phyloP scores from a whole-genome alignment of 345 rosid species.

The Atalantia buxifolia region DNA sequence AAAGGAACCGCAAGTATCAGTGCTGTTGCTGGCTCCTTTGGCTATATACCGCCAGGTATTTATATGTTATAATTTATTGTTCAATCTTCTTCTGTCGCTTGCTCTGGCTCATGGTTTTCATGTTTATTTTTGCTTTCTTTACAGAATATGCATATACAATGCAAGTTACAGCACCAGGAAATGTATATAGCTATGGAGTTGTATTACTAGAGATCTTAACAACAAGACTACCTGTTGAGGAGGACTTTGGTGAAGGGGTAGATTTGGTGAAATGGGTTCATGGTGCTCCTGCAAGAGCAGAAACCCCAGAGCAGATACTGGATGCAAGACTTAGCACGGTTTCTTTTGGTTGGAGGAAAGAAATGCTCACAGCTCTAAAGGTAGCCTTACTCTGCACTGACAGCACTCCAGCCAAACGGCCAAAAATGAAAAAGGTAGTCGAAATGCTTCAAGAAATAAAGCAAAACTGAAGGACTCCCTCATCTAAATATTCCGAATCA shows the following conservation, averaged over 20 bases:
- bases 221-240: conserved; percentile 76
- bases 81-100: background rate
- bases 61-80: background rate
- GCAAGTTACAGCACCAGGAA: conserved; percentile 95
- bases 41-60: conserved; percentile 95
- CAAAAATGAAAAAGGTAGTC: conserved; percentile 87
- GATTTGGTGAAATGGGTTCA: conserved; percentile 98
- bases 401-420: conserved; percentile 68
- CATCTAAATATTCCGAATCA: background rate
- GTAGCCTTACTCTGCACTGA: conserved; percentile 84
- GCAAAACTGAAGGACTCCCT: conserved; percentile 34
- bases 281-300: conserved; percentile 75
- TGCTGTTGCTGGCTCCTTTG: conserved; percentile 92
- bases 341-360: conserved; percentile 88
- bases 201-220: conserved; percentile 91
- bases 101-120: background rate
- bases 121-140: conserved; percentile 2
- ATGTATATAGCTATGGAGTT: conserved; percentile 93
- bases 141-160: conserved; percentile 91
- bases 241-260: conserved; percentile 84
- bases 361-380: conserved; percentile 95
- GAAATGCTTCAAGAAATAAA: conserved; percentile 86
- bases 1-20: conserved; percentile 88
- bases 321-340: conserved; percentile 80
- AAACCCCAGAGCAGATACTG: conserved; percentile 69